These are phyloP conservation scores for Barnettozyma sp. DNA, from an alignment of 805 yeast genomes.

Conservation along the genomic window DNA sequence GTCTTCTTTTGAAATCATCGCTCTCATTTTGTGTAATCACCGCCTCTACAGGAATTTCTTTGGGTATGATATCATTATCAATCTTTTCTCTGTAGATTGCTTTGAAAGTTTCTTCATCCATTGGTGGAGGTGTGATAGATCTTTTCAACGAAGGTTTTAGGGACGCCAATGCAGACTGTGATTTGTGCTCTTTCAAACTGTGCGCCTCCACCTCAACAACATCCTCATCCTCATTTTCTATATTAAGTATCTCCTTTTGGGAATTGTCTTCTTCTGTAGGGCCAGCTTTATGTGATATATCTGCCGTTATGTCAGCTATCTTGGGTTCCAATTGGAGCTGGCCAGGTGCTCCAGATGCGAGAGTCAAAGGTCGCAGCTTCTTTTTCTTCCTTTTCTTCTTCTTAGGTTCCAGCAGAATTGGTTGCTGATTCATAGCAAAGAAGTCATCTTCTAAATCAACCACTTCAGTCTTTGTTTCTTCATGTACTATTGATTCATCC, in stretches of 20 bases:
- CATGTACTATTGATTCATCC: constrained; percentile 1
- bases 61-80: neutral
- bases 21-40: neutral
- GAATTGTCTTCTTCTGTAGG: too few relatives aligned
- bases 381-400: constrained; percentile 17
- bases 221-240: constrained; percentile 2
- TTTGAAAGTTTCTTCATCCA: constrained; percentile 14
- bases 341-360: neutral
- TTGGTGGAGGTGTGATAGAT: constrained; percentile 15
- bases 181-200: too few relatives aligned
- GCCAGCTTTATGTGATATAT: too few relatives aligned
- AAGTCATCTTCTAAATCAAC: constrained; percentile 22
- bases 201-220: constrained; percentile 2
- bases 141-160: constrained; percentile 1
- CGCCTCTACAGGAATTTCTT: too few relatives aligned
- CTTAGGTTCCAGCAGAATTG: constrained; percentile 2
- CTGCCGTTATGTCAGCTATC: too few relatives aligned
- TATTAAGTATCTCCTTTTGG: too few relatives aligned
- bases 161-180: too few relatives aligned
- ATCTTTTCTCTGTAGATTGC: neutral
- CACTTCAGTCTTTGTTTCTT: neutral
- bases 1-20: neutral
- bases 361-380: constrained; percentile 4
- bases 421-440: constrained; percentile 18
- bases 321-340: neutral